Evolutionary conservation across 176 grass and related monocot species (phyloP), one percentile per base, ranked within the genome.

Genomic region (Typha latifolia): DNA sequence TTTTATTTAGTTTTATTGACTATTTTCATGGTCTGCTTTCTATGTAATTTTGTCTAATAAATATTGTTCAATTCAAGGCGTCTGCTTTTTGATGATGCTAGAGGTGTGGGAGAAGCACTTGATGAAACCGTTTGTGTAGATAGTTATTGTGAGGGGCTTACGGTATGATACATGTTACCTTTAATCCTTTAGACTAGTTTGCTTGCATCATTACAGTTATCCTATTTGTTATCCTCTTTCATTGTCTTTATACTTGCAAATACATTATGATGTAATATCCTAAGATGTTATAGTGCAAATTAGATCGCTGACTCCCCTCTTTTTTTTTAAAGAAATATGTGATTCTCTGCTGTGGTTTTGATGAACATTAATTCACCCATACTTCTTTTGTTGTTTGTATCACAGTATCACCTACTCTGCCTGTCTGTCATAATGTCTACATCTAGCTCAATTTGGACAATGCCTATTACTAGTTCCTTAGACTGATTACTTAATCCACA

Each of bases 81-180:
- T 47, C 74, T 96, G 65, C 62, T 91, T 57, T 1, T 72, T 27
- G 91, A 88, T 77, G 91, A 96, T 66, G 12, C 12, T 34, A 84
- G 68, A 76, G 87, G 87, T 55, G 87, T 96, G 43, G 79, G 63
- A 18, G 87, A 91, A 71, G 61, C 79, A 70, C 87, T 91, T 70
- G 67, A 76, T 77, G 91, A 96, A 79, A 27, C 76, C 65, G 79
- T 91, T 84, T 96, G 91, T 4, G 74, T 88, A 11, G 66, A 82
- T 64, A 9, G 74, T 32, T 12, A 72, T 19, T 96, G 91, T 3
- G 19, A 88, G 63, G 91, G 91, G 1, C 84, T 96, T 23, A 79
- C 55, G 77, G 91, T 96, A 96, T 5, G 34, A 37, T 37, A 37
- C 34, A 37, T 6, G 4, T 37, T 37, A 37, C 34, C 34, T 8